Evolutionary conservation across 106 monocot species (phyloP), one percentile per base, ranked within the genome.

Genomic region (Dioscorea dumetorum): DNA sequence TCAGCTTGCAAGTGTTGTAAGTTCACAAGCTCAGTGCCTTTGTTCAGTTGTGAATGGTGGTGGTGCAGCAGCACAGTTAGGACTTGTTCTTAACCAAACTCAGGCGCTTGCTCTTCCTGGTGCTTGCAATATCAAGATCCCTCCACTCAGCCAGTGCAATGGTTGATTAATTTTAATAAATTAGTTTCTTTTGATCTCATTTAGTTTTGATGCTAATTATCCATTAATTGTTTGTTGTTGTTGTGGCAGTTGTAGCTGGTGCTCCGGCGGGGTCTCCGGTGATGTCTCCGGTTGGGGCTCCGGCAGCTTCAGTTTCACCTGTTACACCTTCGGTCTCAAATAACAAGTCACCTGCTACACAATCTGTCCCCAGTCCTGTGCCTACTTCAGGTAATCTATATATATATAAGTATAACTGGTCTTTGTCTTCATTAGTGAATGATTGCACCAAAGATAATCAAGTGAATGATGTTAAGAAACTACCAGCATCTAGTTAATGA

Each of bases 121-220:
- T 19, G 66, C 82, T 10, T 83, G 82, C 82, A 78, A 78, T 1
- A 61, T 83, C 62, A 24, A 76, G 69, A 72, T 75, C 23, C 85
- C 82, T 19, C 82, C 84, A 19, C 60, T 70, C 24, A 85, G 79
- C 82, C 22, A 70, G 22, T 89, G 88, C 88, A 76, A 76, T 20
- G 59, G 88, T 88, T 57, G 33, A 2, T 41, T 41, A 3, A 41
- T 41, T 41, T 41, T 41, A 41, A 3, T 41, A 3, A 3, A 41
- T 41, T 41, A 41, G 34, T 41, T 41, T 41, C 0, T 8, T 8
- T 41, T 41, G 10, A 6, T 10, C 6, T 41, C 41, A 41, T 0
- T 41, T 41, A 5, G 10, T 41, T 2, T 28, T 28, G 3, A 28
- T 41, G 41, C 6, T 41, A 41, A 41, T 41, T 41, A 10, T 8